A percentile compares a stretch with the other conserved stretches of the same genome.
Conservation (phyloP, 2,329 filamentous ascomycete species). For the Phaeomoniella chlamydospora region DNA sequence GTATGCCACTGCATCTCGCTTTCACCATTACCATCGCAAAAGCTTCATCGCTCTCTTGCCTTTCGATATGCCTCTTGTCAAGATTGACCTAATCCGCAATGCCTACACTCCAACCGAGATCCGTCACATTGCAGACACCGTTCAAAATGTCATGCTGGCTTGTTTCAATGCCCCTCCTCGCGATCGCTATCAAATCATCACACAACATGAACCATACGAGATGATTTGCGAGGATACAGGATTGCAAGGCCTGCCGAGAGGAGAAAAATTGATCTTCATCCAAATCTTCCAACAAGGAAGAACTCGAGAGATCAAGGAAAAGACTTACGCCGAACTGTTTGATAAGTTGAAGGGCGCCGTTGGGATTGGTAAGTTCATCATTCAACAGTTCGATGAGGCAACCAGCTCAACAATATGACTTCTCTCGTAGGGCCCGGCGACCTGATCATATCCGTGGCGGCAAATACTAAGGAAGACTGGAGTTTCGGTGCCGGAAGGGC, state of each 20-base stretch:
- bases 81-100: conserved; percentile 15
- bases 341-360: conserved; percentile 6
- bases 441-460: conserved; percentile 12
- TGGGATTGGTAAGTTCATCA: too few species aligned
- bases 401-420: too few species aligned
- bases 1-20: too few species aligned
- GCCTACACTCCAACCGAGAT: conserved; percentile 12
- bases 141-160: conserved; percentile 14
- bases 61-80: conserved; percentile 17
- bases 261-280: conserved; percentile 15
- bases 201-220: conserved; percentile 16
- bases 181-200: conserved; percentile 18
- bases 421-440: too few species aligned
- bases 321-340: conserved; percentile 10
- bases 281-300: conserved; percentile 19
- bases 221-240: conserved; percentile 17
- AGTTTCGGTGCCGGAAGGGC: conserved; percentile 16
- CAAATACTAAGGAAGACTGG: conserved; percentile 16
- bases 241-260: conserved; percentile 12
- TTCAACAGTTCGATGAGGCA: too few species aligned
- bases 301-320: conserved; percentile 13
- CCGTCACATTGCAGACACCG: conserved; percentile 11
- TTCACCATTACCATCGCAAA: too few species aligned
- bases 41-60: too few species aligned
- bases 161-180: conserved; percentile 14